These are phyloP conservation scores for Asparagopsis taxiformis DNA, from an alignment of 31 red algal species.

Conservation along the genomic window DNA sequence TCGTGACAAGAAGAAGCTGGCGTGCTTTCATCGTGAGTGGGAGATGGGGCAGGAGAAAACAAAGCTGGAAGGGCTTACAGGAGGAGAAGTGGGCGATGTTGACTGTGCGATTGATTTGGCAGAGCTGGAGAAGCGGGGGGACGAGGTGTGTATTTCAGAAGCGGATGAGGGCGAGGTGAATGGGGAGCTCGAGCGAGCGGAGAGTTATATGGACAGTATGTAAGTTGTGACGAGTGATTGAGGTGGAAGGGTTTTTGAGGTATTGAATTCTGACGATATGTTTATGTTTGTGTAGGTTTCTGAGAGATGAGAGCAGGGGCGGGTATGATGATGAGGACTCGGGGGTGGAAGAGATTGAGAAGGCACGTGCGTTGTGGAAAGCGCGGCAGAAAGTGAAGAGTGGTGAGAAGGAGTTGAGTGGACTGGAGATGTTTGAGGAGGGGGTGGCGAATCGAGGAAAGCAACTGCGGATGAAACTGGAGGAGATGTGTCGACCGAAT, in stretches of 20 bases:
- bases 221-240: neutral
- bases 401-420: slow-evolving; percentile 37
- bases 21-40: slow-evolving; percentile 58
- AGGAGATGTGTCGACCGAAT: slow-evolving; percentile 45
- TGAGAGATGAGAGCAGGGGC: slow-evolving; percentile 44
- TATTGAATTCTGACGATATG: neutral
- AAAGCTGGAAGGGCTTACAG: neutral
- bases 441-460: slow-evolving; percentile 13
- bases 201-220: slow-evolving; percentile 18
- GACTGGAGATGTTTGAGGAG: slow-evolving; percentile 47
- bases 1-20: slow-evolving; percentile 32
- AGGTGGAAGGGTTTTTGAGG: neutral
- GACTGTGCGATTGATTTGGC: slow-evolving; percentile 53
- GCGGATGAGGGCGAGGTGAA: slow-evolving; percentile 17
- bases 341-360: slow-evolving; percentile 28
- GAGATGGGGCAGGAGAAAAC: slow-evolving; percentile 37
- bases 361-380: slow-evolving; percentile 57
- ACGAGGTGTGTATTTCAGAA: slow-evolving; percentile 9
- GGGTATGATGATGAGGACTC: slow-evolving; percentile 6
- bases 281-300: slow-evolving; percentile 28
- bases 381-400: slow-evolving; percentile 51
- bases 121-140: slow-evolving; percentile 6
- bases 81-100: slow-evolving; percentile 22
- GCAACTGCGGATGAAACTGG: slow-evolving; percentile 29
- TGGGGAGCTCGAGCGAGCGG: neutral